Base-by-base conservation (phyloP, 2,329 filamentous ascomycete genomes). In the Monascus ruber region DNA sequence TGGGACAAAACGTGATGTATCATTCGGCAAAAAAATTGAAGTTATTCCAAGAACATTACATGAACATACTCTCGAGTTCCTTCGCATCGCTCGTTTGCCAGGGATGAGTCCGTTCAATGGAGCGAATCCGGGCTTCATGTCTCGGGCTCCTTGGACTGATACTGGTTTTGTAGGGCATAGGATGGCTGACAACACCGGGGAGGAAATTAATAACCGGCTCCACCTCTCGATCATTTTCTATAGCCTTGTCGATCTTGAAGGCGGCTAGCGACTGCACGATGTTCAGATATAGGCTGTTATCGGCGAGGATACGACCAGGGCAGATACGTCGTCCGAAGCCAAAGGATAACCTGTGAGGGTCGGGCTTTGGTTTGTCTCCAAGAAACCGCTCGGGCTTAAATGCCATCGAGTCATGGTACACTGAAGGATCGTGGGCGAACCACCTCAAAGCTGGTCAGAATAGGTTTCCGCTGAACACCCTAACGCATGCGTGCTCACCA, bases 351-450 rank as follows among this genome's bases (percentile, higher is more conserved):
- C 43, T 50, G 1, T 51, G 47, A 4, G 64, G 64, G 40, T 66
- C 60, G 3, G 56, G 56, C 38, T 70, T 64, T 1, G 60, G 52
- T 0, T 48, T 45, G 10, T 55, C 50, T 2, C 42, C 52, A 0
- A 70, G 46, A 45, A 64, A 69, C 0, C 69, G 58, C 24, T 68
- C 65, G 0, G 69, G 69, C 1, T 59, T 56, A 53, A 71, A 73
- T 0, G 17, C 29, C 42, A 56, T 55, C 0, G 65, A 60, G 1
- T 63, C 48, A 2, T 48, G 44, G 35, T 68, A 67, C 0, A 56
- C 45, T 0, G 42, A 36, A 0, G 62, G 56, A 35, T 69, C 60
- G 36, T 68, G 64, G 0, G 52, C 58, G 48, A 62, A 66, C 46
- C 35, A 63, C 63, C 55, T 66, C 6, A 10, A 5, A 24, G 11